phyloP scores from a whole-genome alignment of 2,329 filamentous ascomycete species.

The Pestalotiopsis sp. region DNA sequence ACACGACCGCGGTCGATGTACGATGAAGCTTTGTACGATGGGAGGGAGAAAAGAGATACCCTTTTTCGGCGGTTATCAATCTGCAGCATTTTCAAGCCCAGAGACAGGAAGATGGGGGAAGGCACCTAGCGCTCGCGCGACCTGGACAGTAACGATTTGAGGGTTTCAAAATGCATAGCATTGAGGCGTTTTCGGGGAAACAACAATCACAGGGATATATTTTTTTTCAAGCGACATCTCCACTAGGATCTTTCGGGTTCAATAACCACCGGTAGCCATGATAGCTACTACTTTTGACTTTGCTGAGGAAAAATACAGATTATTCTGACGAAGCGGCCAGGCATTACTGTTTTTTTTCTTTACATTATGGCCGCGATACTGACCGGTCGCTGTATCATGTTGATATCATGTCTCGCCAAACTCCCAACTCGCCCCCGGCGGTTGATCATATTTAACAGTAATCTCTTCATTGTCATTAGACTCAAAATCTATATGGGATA shows the following conservation, averaged over 20 bases:
- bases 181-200: slow-evolving; percentile 25
- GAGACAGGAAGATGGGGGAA: not conserved
- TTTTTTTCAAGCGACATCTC: slow-evolving; percentile 19
- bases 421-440: no score
- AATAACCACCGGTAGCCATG: not conserved
- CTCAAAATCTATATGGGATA: not conserved
- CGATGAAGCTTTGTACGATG: not conserved
- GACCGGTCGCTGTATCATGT: no score
- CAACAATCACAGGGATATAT: no score
- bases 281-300: not conserved
- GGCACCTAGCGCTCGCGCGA: slow-evolving; percentile 8
- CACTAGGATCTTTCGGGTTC: slow-evolving; percentile 15
- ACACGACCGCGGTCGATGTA: not conserved
- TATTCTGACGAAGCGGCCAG: no score
- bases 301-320: not conserved
- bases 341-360: no score
- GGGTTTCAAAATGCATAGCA: slow-evolving; percentile 22
- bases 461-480: not conserved
- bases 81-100: not conserved
- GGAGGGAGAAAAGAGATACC: not conserved
- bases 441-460: no score
- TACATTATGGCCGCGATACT: no score
- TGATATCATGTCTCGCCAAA: no score
- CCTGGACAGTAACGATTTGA: no score
- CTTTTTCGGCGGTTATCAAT: not conserved